phyloP scores from a whole-genome alignment of 176 grass and related monocot genomes.

The Aechmea fasciata region DNA sequence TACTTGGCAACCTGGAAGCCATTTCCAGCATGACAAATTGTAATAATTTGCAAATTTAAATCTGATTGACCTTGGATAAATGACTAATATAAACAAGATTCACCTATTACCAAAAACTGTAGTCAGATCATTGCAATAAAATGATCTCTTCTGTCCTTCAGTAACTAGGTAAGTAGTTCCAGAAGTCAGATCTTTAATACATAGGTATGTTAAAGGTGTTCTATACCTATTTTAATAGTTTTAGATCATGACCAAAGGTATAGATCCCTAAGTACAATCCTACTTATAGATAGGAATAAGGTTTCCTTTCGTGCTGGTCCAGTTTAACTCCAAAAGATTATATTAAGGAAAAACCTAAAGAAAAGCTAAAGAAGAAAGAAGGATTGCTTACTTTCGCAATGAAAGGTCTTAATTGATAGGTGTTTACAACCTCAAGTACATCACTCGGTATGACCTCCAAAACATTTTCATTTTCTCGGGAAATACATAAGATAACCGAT shows the following conservation, averaged over 20 bases:
- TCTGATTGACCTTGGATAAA: no score
- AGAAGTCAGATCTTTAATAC: no score
- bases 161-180: no score
- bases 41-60: background rate
- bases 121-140: no score
- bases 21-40: slow-evolving; percentile 22
- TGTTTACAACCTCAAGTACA: slow-evolving; percentile 46
- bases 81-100: no score
- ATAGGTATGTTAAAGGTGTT: background rate
- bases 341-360: background rate
- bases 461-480: slow-evolving; percentile 34
- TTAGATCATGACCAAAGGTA: background rate
- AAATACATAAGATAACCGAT: slow-evolving; percentile 72
- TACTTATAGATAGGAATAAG: background rate
- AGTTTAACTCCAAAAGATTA: background rate
- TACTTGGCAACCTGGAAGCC: slow-evolving; percentile 58
- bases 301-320: background rate
- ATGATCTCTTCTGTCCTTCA: no score
- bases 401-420: slow-evolving; percentile 48
- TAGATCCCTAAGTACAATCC: background rate
- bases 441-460: slow-evolving; percentile 35
- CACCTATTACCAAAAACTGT: no score
- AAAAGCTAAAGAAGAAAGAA: slow-evolving; percentile 3
- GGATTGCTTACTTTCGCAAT: slow-evolving; percentile 45
- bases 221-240: background rate